Evolutionary conservation across 495 filamentous ascomycete genomes (phyloP), one percentile per base, ranked within the genome.

Genomic region (Talaromyces trachyspermus): DNA sequence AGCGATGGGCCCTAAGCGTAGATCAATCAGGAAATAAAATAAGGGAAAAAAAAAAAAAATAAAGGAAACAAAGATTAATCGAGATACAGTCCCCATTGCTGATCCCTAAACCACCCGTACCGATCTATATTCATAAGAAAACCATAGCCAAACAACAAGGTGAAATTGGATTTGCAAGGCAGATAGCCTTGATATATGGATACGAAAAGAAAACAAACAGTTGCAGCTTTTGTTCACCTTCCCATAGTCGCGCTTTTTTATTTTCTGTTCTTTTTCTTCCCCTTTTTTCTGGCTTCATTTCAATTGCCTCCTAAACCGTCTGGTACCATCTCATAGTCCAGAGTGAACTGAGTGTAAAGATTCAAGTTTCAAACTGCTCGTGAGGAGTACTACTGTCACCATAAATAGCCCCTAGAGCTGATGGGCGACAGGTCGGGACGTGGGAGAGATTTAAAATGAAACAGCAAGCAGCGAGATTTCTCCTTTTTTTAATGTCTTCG

Each of bases 21-120:
- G 42, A 27, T 43, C 0, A 41, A 41, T 43, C 0, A 41, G 22
- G 15, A 15, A 24, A 18, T 15, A 43, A 43, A 6, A 8, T 14
- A 18, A 18, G 6, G 7, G 25, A 24, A 37, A 37, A 24, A 15
- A 20, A 23, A 7, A 35, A 33, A 30, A 2, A 4, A 17, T 17
- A 36, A 19, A 46, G 15, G 37, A 46, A 15, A 17, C 33, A 17
- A 37, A n/a, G 19, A 17, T 37, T 5, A n/a, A 12, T n/a, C n/a
- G 14, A 24, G 39, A 14, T 32, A 22, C 29, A 46, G 32, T 26
- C 12, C 30, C 32, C 30, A 33, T 46, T 22, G 15, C 32, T 46
- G 32, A 46, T 37, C 44, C 29, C 32, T 46, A 46, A n/a, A 46
- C 30, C 44, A 19, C 44, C 44, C 27, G 30, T 35, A 46, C 44